Conservation (phyloP, 108 stramenopile genomes). For the Chaetoceros tenuissimus region DNA sequence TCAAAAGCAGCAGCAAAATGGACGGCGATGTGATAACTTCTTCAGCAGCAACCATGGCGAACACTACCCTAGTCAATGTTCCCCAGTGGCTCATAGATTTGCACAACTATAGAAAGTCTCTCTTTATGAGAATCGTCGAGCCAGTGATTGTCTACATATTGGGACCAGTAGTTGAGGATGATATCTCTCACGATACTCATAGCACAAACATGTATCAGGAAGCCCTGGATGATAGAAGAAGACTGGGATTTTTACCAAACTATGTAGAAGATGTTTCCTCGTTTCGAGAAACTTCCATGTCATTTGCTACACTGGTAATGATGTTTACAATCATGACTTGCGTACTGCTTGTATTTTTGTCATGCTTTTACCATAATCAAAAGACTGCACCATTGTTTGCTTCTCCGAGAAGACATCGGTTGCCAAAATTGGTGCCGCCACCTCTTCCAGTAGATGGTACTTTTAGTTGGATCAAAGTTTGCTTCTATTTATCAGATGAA, state of each 20-base stretch:
- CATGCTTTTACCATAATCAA: constrained; percentile 85
- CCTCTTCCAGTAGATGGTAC: constrained; percentile 73
- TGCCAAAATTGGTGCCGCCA: constrained; percentile 78
- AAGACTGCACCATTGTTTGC: constrained; percentile 79
- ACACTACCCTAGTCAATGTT: constrained; percentile 3
- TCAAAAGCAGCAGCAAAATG: too few species aligned
- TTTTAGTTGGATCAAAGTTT: constrained; percentile 71
- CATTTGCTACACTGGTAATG: constrained; percentile 65
- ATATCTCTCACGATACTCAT: too few species aligned
- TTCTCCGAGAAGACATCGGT: constrained; percentile 70
- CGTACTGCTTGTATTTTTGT: constrained; percentile 57
- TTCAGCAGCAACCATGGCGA: neutral
- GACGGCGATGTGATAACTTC: too few species aligned
- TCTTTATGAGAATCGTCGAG: constrained; percentile 61
- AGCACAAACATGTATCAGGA: constrained; percentile 1
- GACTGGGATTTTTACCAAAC: constrained; percentile 60
- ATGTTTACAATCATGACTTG: constrained; percentile 54
- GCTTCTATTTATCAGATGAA: constrained; percentile 75
- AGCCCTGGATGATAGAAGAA: constrained; percentile 30
- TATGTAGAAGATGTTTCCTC: constrained; percentile 54
- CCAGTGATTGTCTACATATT: constrained; percentile 61
- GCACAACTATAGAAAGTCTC: constrained; percentile 44
- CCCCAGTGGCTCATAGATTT: constrained; percentile 67
- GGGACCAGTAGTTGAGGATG: constrained; percentile 40
- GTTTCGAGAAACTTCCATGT: constrained; percentile 62